Percentiles rank a stretch among this genome's conserved stretches.
phyloP scores from a whole-genome alignment of 2,329 filamentous ascomycete genomes.

The Colletotrichum liriopes region DNA sequence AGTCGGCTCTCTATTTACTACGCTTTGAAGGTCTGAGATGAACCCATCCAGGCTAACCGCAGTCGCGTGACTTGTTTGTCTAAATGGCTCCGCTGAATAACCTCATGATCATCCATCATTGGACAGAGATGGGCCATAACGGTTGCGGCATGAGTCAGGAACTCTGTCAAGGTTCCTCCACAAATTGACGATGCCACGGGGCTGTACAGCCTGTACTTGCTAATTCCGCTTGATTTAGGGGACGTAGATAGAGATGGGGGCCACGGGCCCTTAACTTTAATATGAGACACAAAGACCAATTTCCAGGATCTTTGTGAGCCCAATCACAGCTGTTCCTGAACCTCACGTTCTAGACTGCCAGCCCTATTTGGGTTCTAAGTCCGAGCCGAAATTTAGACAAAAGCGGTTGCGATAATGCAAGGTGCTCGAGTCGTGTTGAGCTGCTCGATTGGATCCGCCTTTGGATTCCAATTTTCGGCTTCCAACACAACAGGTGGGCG shows the following conservation, averaged over 20 bases:
- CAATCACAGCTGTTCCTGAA: not conserved
- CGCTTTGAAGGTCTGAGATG: too few species aligned
- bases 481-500: too few species aligned
- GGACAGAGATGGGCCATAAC: not conserved
- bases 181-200: not conserved
- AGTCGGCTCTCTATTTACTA: too few species aligned
- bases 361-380: not conserved
- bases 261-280: not conserved
- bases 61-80: not conserved
- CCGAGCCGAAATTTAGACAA: not conserved
- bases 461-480: not conserved
- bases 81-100: not conserved
- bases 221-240: too few species aligned
- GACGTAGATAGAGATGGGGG: not conserved
- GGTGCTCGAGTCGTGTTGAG: too few species aligned
- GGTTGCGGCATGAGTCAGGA: constrained; percentile 1
- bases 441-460: not conserved
- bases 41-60: not conserved
- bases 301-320: not conserved
- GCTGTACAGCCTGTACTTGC: not conserved
- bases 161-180: not conserved
- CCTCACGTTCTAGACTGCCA: not conserved
- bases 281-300: not conserved
- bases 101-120: not conserved
- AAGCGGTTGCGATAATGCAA: not conserved